Evolutionary conservation across 371 early-diverging fungal species (phyloP).

Genomic region (Lichtheimia ramosa): DNA sequence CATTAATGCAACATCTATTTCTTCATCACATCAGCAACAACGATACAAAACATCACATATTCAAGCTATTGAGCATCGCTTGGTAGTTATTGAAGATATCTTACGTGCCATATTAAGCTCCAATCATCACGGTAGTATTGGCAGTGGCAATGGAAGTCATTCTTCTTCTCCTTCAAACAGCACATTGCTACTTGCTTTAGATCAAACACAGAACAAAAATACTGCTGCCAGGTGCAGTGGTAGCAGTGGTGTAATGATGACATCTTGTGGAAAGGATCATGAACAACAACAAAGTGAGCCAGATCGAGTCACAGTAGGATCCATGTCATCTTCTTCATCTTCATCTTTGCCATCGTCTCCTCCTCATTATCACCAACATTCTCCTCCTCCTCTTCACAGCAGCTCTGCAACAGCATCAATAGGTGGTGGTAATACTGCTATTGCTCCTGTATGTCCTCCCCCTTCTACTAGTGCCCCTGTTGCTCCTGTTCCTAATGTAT

Average conservation of each 20-base stretch:
- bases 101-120: slow-evolving; percentile 23
- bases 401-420: background rate
- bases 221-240: background rate
- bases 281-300: background rate
- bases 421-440: background rate
- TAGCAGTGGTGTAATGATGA: background rate
- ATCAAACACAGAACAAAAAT: slow-evolving; percentile 3
- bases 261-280: background rate
- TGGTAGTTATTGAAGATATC: slow-evolving; percentile 40
- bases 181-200: background rate
- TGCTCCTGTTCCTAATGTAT: background rate
- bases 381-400: too few species aligned
- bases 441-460: background rate
- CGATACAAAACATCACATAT: slow-evolving; percentile 13
- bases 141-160: too few species aligned
- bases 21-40: background rate
- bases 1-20: background rate
- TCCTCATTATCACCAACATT: too few species aligned
- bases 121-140: too few species aligned
- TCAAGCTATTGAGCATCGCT: slow-evolving; percentile 36
- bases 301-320: slow-evolving; percentile 1
- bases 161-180: background rate
- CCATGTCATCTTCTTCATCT: background rate
- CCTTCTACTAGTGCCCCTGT: background rate
- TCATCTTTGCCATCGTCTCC: too few species aligned